Conservation (phyloP, 345 rosid genomes). For the Pugionium cornutum region DNA sequence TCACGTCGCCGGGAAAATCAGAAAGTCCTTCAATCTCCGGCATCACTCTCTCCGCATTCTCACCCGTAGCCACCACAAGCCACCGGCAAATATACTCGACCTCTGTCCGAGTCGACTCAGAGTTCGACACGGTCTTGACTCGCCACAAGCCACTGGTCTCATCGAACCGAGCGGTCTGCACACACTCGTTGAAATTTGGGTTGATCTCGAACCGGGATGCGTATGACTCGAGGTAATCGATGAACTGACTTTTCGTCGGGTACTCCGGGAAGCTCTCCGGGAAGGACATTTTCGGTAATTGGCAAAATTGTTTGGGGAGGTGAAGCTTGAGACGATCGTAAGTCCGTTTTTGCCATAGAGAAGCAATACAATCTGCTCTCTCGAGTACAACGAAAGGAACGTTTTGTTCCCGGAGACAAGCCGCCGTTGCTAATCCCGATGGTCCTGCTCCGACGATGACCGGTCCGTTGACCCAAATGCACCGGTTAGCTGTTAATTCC, state of each 20-base stretch:
- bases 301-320: constrained; percentile 80
- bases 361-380: constrained; percentile 82
- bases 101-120: constrained; percentile 54
- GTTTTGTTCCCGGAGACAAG: constrained; percentile 68
- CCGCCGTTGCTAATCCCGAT: constrained; percentile 42
- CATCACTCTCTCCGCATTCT: constrained; percentile 76
- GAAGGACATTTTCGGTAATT: constrained; percentile 76
- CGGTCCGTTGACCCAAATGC: constrained; percentile 28
- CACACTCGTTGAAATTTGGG: constrained; percentile 82
- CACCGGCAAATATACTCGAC: constrained; percentile 84
- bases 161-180: constrained; percentile 74
- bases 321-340: constrained; percentile 86
- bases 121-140: constrained; percentile 52
- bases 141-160: constrained; percentile 82
- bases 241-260: constrained; percentile 69
- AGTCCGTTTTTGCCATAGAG: constrained; percentile 78
- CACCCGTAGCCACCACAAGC: constrained; percentile 97
- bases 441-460: too few species aligned
- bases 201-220: constrained; percentile 61
- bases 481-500: constrained; percentile 46
- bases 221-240: constrained; percentile 70
- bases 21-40: constrained; percentile 74
- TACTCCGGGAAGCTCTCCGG: constrained; percentile 76
- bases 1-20: constrained; percentile 67
- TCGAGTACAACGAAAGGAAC: constrained; percentile 77